Base-by-base conservation (phyloP, 495 filamentous ascomycete species). In the Penicillium flavigenum region DNA sequence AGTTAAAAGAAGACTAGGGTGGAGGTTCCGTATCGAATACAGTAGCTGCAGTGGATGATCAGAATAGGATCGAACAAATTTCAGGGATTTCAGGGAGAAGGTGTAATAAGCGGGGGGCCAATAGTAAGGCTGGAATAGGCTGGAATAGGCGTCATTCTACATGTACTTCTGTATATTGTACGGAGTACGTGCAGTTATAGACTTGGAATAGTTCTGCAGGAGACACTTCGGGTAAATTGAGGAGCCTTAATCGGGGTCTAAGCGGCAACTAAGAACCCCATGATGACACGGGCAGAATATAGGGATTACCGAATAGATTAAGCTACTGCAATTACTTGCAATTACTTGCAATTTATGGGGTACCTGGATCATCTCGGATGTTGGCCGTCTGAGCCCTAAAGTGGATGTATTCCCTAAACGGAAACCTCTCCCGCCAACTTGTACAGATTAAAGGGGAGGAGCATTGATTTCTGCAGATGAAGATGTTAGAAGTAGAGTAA, bases 21-120 rank as follows among this genome's bases (percentile, higher is more conserved):
- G 19, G 22, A 41, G 6, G 24, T 55, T 52, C 61, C 61, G 61
- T 57, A 36, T 57, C 57, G 12, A 63, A 60, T 60, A 60, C 42
- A 57, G 61, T 51, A 51, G 56, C 46, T 48, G 29, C 10, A 44
- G 7, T 10, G 27, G 51, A 31, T 34, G 51, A 54, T 54, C 50
- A 48, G n/a, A 20, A 24, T 45, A 27, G 47, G 47, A 20, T 32
- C 14, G 8, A 34, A 19, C n/a, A 16, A 3, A 4, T n/a, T n/a
- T n/a, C n/a, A n/a, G n/a, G 20, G 20, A 20, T 45, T 10, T 42
- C 14, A 8, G 2, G 2, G 7, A 24, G 12, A 46, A 45, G 44
- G 24, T 8, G 12, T 27, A 22, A 27, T 29, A 47, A 54, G 27
- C 27, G 20, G 41, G 51, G 27, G 29, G 24, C 26, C 44, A 47